Percentiles rank a stretch among this genome's conserved stretches.
Conservation (phyloP, 805 yeast genomes). For the Metschnikowia corniflorae region DNA sequence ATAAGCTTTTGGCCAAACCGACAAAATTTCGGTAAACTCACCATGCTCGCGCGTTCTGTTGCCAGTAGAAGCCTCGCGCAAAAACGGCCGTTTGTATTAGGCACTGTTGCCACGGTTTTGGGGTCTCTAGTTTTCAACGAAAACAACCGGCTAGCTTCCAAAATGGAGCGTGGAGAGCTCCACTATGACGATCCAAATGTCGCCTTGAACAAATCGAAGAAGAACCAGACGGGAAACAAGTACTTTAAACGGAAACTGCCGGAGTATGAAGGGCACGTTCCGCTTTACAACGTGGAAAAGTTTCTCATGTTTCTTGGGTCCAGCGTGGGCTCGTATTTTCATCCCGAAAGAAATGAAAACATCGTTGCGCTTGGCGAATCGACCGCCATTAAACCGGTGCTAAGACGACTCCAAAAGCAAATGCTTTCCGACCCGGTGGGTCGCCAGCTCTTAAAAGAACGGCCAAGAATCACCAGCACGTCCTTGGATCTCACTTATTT, state of each 20-base stretch:
- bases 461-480: constrained; percentile 78
- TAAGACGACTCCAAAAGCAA: constrained; percentile 56
- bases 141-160: constrained; percentile 53
- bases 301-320: constrained; percentile 63
- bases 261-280: constrained; percentile 75
- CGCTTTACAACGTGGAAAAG: constrained; percentile 62
- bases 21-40: neutral
- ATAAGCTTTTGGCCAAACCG: too few species aligned
- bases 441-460: constrained; percentile 68
- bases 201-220: constrained; percentile 23
- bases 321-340: constrained; percentile 71
- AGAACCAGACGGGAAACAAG: constrained; percentile 21
- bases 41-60: constrained; percentile 9
- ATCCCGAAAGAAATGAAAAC: constrained; percentile 72
- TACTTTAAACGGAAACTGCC: constrained; percentile 40
- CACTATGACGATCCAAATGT: constrained; percentile 37
- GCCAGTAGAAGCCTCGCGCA: constrained; percentile 5
- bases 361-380: constrained; percentile 88
- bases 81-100: constrained; percentile 13
- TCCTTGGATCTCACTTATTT: constrained; percentile 63
- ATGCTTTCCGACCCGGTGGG: constrained; percentile 81
- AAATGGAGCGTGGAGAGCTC: constrained; percentile 51
- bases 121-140: constrained; percentile 36
- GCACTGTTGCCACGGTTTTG: constrained; percentile 17
- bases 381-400: constrained; percentile 70